Conservation (phyloP, 495 filamentous ascomycete species). For the Podospora anserina region DNA sequence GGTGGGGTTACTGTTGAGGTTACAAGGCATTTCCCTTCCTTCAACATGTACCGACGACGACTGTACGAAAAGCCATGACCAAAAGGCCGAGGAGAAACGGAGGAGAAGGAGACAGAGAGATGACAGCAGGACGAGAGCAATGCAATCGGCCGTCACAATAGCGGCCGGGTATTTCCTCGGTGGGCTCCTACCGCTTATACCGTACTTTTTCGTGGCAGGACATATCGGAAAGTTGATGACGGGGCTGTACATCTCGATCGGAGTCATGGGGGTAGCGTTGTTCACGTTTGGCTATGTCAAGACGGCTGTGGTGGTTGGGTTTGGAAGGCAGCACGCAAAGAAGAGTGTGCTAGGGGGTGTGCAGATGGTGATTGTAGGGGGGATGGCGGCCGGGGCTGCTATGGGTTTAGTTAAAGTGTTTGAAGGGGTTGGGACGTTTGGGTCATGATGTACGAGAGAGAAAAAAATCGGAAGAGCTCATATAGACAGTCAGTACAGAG, state of each 20-base stretch:
- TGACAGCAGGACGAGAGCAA: background rate
- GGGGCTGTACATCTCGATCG: slow-evolving; percentile 49
- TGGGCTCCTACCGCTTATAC: slow-evolving; percentile 54
- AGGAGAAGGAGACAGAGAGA: background rate
- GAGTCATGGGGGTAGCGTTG: slow-evolving; percentile 50
- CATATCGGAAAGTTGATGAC: slow-evolving; percentile 24
- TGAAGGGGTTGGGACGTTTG: slow-evolving; percentile 13
- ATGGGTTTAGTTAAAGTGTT: slow-evolving; percentile 42
- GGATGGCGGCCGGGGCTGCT: slow-evolving; percentile 42
- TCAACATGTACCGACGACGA: background rate
- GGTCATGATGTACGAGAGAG: background rate
- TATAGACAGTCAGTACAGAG: no score
- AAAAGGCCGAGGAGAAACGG: background rate
- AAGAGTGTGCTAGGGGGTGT: slow-evolving; percentile 29
- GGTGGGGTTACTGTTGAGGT: background rate
- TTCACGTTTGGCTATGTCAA: slow-evolving; percentile 53
- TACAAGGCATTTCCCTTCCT: background rate
- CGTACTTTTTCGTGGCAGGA: slow-evolving; percentile 47
- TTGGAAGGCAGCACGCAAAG: slow-evolving; percentile 21
- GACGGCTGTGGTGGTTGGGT: slow-evolving; percentile 40
- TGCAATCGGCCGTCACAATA: slow-evolving; percentile 47
- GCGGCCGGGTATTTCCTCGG: slow-evolving; percentile 52
- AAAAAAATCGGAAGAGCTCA: background rate
- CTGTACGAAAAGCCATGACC: background rate
- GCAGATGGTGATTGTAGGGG: slow-evolving; percentile 43